Evolutionary conservation across 495 filamentous ascomycete genomes (phyloP), one percentile per base, ranked within the genome.

Genomic region (Cercophora sp.): DNA sequence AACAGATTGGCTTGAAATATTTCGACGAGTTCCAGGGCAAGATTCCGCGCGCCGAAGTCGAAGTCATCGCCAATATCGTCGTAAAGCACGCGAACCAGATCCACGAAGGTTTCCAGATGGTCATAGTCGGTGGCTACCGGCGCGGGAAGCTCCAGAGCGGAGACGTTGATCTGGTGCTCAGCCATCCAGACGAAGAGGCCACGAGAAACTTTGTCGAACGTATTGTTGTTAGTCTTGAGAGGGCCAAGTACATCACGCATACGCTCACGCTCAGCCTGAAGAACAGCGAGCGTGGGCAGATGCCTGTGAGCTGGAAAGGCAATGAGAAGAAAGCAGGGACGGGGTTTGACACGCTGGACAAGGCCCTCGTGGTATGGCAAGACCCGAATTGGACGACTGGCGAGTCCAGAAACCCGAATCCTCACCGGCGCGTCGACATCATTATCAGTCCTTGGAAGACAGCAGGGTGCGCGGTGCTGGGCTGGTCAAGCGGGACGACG

Each of bases 1-100:
- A 95, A 65, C 91, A 97, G 63, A 95, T 98, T 40, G 93, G 93
- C 0, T 67, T 97, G n/a, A 97, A 97, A 63, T 96, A 84, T 65
- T 96, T 91, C 64, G 88, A 94, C 39, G 93, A 97, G 48, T 86
- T 98, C 37, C 74, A 79, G 27, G 64, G 74, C 18, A 79, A 78
- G 26, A 87, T 98, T 15, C 78, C 90, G 1, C 78, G 91, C 1
- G 39, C 48, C 0, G 92, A 98, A 60, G 84, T 89, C 2, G 85
- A 89, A 58, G 51, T 61, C 0, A 96, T 96, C 51, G 81, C 76
- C 0, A 52, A 59, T 3, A 72, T 74, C 8, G 75, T 97, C 31
- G 73, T 79, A 2, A 55, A 66, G 2, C 83, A 91, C 58, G 91
- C 90, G 2, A 74, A 74, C 19, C 51, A 64, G 63, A 58, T 79